These are phyloP conservation scores for Wakefieldia striispora DNA, from an alignment of 768 basidiomycete genomes.

Conservation along the genomic window DNA sequence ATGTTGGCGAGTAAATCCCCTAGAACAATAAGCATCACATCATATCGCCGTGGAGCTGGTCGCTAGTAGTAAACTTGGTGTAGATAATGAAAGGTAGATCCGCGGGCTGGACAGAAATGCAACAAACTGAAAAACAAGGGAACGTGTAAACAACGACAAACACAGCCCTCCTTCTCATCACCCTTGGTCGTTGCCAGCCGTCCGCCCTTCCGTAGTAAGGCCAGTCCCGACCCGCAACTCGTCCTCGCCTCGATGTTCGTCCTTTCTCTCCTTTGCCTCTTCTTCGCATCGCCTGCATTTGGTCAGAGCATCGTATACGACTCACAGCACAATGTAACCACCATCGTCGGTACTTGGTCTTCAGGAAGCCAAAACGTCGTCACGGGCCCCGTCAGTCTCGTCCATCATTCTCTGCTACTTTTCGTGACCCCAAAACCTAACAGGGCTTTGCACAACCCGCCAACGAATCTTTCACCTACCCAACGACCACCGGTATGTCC, in stretches of 20 bases:
- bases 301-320: conserved; percentile 43
- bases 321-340: conserved; percentile 60
- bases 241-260: conserved; percentile 21
- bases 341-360: conserved; percentile 80
- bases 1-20: too few species aligned
- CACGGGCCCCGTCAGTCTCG: conserved; percentile 75
- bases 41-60: too few species aligned
- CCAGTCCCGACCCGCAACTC: not conserved
- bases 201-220: conserved; percentile 7
- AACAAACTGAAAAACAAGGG: conserved; percentile 10
- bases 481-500: conserved; percentile 80
- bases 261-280: conserved; percentile 23
- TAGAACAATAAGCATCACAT: too few species aligned
- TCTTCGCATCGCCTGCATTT: conserved; percentile 29
- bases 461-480: conserved; percentile 81
- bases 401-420: not conserved
- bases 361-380: conserved; percentile 72
- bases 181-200: conserved; percentile 32
- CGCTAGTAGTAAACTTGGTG: too few species aligned
- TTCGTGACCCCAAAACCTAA: not conserved
- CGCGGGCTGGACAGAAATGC: conserved; percentile 3
- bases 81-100: not conserved
- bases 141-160: conserved; percentile 25
- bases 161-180: conserved; percentile 14
- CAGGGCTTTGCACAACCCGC: conserved; percentile 86